Percentiles rank a stretch among this genome's conserved stretches.
These are phyloP conservation scores for Pseudogymnoascus pannorum DNA, from an alignment of 2,329 filamentous ascomycete genomes.

Conservation along the genomic window DNA sequence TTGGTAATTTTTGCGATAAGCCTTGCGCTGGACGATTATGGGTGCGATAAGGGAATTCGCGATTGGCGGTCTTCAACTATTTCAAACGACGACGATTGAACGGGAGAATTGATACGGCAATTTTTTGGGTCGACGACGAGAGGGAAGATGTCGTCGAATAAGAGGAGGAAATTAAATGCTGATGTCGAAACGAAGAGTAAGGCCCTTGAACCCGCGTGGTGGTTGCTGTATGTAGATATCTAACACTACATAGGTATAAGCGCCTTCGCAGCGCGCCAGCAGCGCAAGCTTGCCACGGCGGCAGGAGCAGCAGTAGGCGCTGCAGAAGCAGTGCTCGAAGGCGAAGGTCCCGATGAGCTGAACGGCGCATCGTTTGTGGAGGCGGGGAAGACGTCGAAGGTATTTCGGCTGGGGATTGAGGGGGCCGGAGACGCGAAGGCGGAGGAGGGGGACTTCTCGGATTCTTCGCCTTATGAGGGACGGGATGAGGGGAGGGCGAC, in stretches of 20 bases:
- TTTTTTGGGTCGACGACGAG: neutral
- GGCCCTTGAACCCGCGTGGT: slow-evolving; percentile 14
- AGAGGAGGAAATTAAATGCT: slow-evolving; percentile 37
- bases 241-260: slow-evolving; percentile 24
- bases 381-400: neutral
- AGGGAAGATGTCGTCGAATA: slow-evolving; percentile 27
- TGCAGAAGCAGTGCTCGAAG: slow-evolving; percentile 34
- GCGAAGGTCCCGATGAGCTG: slow-evolving; percentile 21
- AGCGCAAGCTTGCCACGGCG: neutral
- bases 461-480: slow-evolving; percentile 3
- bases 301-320: neutral
- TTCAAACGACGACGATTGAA: neutral
- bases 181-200: slow-evolving; percentile 30
- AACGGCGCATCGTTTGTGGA: slow-evolving; percentile 5
- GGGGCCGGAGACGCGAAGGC: neutral
- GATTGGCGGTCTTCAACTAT: neutral
- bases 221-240: neutral
- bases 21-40: neutral
- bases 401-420: neutral
- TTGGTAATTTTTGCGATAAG: slow-evolving; percentile 8
- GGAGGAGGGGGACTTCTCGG: slow-evolving; percentile 2
- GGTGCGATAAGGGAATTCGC: neutral
- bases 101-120: neutral
- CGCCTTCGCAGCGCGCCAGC: slow-evolving; percentile 24
- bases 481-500: neutral